These are phyloP conservation scores for Mortierella sp. DNA, from an alignment of 371 early-diverging fungal genomes.

Conservation along the genomic window DNA sequence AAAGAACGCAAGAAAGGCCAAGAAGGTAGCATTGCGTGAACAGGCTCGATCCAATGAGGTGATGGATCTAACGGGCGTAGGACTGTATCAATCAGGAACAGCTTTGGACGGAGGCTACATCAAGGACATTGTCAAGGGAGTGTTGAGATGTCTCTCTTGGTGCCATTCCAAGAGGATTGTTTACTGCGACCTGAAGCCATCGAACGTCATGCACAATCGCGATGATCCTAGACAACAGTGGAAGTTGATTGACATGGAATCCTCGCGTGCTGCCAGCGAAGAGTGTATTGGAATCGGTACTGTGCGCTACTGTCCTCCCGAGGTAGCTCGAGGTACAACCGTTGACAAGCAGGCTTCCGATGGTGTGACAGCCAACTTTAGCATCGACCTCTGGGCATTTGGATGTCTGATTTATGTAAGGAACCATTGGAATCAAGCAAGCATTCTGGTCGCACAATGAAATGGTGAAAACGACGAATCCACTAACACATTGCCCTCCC, in stretches of 20 bases:
- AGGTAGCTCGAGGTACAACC: constrained; percentile 41
- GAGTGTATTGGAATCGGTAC: constrained; percentile 48
- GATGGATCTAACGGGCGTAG: constrained; percentile 35
- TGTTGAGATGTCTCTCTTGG: constrained; percentile 36
- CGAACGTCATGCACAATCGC: constrained; percentile 53
- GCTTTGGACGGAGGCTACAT: constrained; percentile 42
- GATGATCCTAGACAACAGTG: constrained; percentile 49
- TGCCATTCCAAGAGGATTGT: constrained; percentile 48
- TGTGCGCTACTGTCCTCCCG: constrained; percentile 44
- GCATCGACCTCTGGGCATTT: constrained; percentile 53
- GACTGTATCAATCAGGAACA: constrained; percentile 34
- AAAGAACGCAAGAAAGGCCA: constrained; percentile 51
- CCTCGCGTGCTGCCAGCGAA: constrained; percentile 37
- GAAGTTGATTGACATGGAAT: constrained; percentile 50
- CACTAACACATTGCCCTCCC: too few relatives aligned
- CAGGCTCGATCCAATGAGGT: constrained; percentile 16
- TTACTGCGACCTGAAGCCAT: constrained; percentile 49
- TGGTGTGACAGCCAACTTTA: constrained; percentile 40
- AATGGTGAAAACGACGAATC: too few relatives aligned
- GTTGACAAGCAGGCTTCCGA: constrained; percentile 26
- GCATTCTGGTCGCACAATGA: too few relatives aligned
- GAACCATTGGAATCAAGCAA: background rate
- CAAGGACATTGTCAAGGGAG: constrained; percentile 39
- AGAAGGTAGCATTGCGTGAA: constrained; percentile 45
- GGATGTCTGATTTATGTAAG: constrained; percentile 50